Base-by-base conservation (phyloP, 352 stramenopile species). In the Blastocystis sp. region DNA sequence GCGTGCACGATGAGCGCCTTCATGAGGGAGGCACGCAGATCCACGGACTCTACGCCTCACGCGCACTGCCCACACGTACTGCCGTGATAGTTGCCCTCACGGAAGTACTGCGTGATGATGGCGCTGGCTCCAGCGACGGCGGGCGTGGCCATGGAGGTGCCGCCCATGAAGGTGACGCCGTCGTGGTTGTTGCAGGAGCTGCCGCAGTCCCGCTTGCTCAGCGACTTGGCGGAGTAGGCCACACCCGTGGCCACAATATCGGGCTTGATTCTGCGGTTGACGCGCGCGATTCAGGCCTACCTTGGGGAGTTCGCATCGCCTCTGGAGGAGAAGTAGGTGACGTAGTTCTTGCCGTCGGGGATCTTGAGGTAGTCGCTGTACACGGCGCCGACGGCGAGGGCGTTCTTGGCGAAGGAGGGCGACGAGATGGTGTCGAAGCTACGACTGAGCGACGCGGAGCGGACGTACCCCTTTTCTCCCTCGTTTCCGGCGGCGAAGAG, bases 241-340 rank as follows among this genome's bases (percentile, higher is more conserved):
- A 66, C 29, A 21, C 74, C 74, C 24, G 31, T 29, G 29, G 55
- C 35, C 3, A 82, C 74, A 6, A 82, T 35, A 39, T 82, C 41
- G 19, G 74, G 74, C 74, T 66, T 82, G n/a, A 82, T 66, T 10
- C 33, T 69, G 24, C 26, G n/a, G 21, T 16, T 82, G 10, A 45
- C 1, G 12, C 45, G 50, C 37, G 24, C 26, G 19, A 29, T n/a
- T 55, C 3, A 37, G 24, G n/a, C 66, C 31, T 51, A 77, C 66
- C 66, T 29, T 10, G 29, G 29, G 16, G 10, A 24, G n/a, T 37
- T 29, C 1, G 21, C 4, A 39, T 82, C 29, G 35, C 74, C 74
- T 41, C 51, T 10, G 24, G 74, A 82, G 37, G 74, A 82, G 74
- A 82, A 82, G 61, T 82, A 82, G 21, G 51, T 66, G n/a, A 67